These are phyloP conservation scores for Hawksworthiomyces lignivorus DNA, from an alignment of 2,329 filamentous ascomycete species.

Conservation along the genomic window DNA sequence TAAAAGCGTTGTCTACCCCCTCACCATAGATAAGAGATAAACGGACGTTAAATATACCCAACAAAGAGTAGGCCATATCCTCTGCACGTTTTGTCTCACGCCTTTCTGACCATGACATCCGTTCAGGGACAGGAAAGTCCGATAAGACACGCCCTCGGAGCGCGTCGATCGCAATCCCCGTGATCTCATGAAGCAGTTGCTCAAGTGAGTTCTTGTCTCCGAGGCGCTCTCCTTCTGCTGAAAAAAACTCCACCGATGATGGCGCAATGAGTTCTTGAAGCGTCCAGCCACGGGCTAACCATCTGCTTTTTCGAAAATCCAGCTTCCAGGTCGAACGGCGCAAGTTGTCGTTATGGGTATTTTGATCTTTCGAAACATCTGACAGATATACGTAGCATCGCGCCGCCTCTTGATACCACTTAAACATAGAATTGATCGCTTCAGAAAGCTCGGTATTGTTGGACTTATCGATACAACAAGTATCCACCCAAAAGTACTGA, in stretches of 20 bases:
- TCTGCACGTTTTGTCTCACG: slow-evolving; percentile 7
- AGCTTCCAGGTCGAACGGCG: too few relatives aligned
- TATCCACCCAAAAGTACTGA: slow-evolving; percentile 2
- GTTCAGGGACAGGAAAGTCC: neutral
- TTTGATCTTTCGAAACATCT: neutral
- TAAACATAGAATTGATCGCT: slow-evolving; percentile 1
- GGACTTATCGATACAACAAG: slow-evolving; percentile 5
- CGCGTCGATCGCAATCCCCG: neutral
- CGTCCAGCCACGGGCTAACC: slow-evolving; percentile 7
- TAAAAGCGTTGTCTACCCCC: slow-evolving; percentile 3
- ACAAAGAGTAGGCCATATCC: slow-evolving; percentile 3
- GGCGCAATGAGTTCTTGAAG: slow-evolving; percentile 8
- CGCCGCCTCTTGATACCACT: slow-evolving; percentile 1
- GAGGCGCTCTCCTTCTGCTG: neutral
- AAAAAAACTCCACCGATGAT: neutral
- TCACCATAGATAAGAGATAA: slow-evolving; percentile 12
- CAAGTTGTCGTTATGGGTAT: too few relatives aligned
- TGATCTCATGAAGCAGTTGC: neutral
- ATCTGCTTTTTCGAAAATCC: too few relatives aligned
- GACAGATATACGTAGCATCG: slow-evolving; percentile 5
- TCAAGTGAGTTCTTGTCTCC: neutral
- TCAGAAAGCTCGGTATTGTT: slow-evolving; percentile 6
- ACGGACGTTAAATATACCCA: slow-evolving; percentile 8
- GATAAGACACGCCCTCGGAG: neutral
- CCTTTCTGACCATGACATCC: slow-evolving; percentile 8